Evolutionary conservation across 2,329 filamentous ascomycete genomes (phyloP).

Genomic region (Paracoccidioides brasiliensis): DNA sequence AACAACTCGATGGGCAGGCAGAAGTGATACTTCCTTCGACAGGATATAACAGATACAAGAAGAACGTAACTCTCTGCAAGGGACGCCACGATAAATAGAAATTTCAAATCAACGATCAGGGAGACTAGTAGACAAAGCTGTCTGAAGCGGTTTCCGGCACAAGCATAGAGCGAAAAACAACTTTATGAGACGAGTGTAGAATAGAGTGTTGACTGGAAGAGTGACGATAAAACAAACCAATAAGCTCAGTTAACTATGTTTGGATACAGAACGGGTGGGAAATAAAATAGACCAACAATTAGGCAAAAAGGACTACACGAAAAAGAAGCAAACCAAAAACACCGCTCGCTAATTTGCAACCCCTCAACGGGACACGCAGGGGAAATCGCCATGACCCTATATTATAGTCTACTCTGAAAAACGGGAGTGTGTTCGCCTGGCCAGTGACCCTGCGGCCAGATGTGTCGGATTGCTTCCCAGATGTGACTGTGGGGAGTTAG

Average conservation of each 20-base stretch:
- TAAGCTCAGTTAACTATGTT: neutral
- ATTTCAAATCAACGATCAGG: too few relatives aligned
- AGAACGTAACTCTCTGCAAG: too few relatives aligned
- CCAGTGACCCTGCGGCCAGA: slow-evolving; percentile 88
- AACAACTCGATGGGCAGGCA: too few relatives aligned
- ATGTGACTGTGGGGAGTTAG: slow-evolving; percentile 50
- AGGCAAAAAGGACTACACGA: slow-evolving; percentile 2
- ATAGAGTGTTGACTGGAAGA: too few relatives aligned
- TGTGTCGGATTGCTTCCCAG: slow-evolving; percentile 79
- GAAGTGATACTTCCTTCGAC: too few relatives aligned
- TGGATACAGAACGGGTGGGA: slow-evolving; percentile 1
- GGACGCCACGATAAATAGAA: too few relatives aligned
- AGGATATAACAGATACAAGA: too few relatives aligned
- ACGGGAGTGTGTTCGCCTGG: slow-evolving; percentile 57
- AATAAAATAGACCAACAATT: neutral
- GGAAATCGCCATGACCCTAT: neutral
- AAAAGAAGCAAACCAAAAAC: neutral
- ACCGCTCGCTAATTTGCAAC: slow-evolving; percentile 6
- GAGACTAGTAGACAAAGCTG: too few relatives aligned
- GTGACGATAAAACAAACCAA: too few relatives aligned
- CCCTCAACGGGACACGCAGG: neutral
- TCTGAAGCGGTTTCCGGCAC: too few relatives aligned
- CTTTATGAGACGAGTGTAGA: too few relatives aligned
- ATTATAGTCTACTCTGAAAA: slow-evolving; percentile 67
- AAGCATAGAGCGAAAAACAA: too few relatives aligned